Percentiles rank a stretch among this genome's conserved stretches.
These are phyloP conservation scores for Colletotrichum sp. DNA, from an alignment of 2,329 filamentous ascomycete genomes.

Conservation along the genomic window DNA sequence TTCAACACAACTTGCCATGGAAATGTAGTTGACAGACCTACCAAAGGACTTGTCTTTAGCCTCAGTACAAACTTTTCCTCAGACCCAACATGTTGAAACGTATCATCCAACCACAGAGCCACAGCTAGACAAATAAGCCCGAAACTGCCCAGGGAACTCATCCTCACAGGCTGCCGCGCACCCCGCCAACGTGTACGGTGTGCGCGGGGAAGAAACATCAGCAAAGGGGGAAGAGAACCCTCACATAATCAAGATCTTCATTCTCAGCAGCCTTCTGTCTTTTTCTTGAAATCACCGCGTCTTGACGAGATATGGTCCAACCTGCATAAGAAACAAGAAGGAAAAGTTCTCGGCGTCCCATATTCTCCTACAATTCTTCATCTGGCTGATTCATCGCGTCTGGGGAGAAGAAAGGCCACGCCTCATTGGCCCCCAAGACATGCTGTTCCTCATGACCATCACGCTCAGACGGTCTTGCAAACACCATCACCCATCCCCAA, in stretches of 20 bases:
- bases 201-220: no score
- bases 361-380: fast-evolving
- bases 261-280: not conserved
- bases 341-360: not conserved
- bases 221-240: not conserved
- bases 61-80: fast-evolving
- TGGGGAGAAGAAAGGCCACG: not conserved
- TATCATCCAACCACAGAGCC: not conserved
- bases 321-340: fast-evolving
- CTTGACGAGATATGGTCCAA: fast-evolving
- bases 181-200: no score
- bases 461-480: not conserved
- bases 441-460: not conserved
- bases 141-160: not conserved
- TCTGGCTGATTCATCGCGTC: not conserved
- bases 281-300: not conserved
- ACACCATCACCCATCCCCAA: not conserved
- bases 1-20: no score
- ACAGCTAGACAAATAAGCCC: not conserved
- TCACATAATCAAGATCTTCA: not conserved
- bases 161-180: not conserved
- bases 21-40: no score
- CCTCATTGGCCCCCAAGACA: not conserved
- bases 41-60: not conserved
- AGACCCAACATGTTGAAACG: not conserved